phyloP scores from a whole-genome alignment of 73 alveolate genomes.

The Paramecium caudatum region DNA sequence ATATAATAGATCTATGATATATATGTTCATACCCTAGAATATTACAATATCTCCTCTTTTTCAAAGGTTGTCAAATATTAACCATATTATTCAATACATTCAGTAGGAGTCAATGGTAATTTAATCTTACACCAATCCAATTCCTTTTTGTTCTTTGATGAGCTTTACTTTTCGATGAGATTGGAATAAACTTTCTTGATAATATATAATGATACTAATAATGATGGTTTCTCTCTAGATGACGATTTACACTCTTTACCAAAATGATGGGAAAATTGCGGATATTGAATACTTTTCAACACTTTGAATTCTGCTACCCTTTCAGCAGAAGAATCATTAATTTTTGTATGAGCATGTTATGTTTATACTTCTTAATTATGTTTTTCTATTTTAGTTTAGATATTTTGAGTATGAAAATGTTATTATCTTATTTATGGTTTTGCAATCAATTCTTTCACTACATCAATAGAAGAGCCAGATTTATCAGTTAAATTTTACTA shows the following conservation, averaged over 20 bases:
- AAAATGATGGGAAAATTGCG: not conserved
- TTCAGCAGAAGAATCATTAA: not conserved
- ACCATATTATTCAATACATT: constrained; percentile 41
- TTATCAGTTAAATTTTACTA: constrained; percentile 40
- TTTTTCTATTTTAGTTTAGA: not conserved
- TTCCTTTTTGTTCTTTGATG: not conserved
- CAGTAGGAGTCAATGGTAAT: constrained; percentile 67
- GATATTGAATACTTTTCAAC: not conserved
- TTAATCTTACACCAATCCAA: constrained; percentile 62
- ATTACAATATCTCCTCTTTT: constrained; percentile 60
- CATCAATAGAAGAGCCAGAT: constrained; percentile 58
- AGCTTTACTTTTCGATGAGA: not conserved
- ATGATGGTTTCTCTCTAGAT: not conserved
- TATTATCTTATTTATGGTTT: not conserved
- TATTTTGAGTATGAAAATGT: constrained; percentile 8
- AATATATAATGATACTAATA: not conserved
- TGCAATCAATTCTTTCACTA: not conserved
- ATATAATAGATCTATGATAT: constrained; percentile 55
- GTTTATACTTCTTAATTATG: not conserved
- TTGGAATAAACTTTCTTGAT: not conserved
- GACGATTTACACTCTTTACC: not conserved
- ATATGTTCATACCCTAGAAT: not conserved
- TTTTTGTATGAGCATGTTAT: not conserved
- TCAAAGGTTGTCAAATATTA: constrained; percentile 61
- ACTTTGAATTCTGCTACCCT: not conserved